Evolutionary conservation across 305 asterid genomes (phyloP).

Genomic region (Rubia peregrina): DNA sequence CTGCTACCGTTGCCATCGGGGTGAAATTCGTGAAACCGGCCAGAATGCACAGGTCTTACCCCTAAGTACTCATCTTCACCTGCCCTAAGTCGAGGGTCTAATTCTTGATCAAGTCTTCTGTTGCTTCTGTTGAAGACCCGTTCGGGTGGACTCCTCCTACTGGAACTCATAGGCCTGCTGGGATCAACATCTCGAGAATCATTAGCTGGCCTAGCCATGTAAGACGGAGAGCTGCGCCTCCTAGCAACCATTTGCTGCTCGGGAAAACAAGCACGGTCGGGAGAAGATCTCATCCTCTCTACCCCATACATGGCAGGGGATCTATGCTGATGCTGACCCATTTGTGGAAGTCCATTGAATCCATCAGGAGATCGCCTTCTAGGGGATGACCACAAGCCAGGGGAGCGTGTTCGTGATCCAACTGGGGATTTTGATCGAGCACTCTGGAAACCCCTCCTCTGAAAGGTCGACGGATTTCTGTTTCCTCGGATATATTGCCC

Average conservation of each 20-base stretch:
- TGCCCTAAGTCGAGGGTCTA: conserved; percentile 54
- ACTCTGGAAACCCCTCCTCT: conserved; percentile 52
- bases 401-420: conserved; percentile 59
- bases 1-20: conserved; percentile 55
- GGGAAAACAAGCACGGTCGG: conserved; percentile 59
- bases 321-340: conserved; percentile 36
- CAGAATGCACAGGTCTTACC: conserved; percentile 35
- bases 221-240: conserved; percentile 73
- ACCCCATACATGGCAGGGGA: conserved; percentile 51
- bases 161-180: conserved; percentile 41
- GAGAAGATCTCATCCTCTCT: conserved; percentile 74
- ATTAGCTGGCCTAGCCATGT: conserved; percentile 36
- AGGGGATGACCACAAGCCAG: conserved; percentile 68
- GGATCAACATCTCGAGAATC: conserved; percentile 50
- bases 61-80: conserved; percentile 46
- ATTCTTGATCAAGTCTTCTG: conserved; percentile 43
- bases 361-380: conserved; percentile 63
- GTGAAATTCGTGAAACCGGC: conserved; percentile 39
- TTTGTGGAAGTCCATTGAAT: conserved; percentile 34
- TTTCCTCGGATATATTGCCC: conserved; percentile 47
- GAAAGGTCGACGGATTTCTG: conserved; percentile 47
- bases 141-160: conserved; percentile 48
- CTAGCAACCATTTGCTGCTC: conserved; percentile 49
- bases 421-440: conserved; percentile 63
- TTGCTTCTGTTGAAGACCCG: conserved; percentile 37